These are phyloP conservation scores for Fusarium sp. DNA, from an alignment of 2,329 filamentous ascomycete genomes.

Conservation along the genomic window DNA sequence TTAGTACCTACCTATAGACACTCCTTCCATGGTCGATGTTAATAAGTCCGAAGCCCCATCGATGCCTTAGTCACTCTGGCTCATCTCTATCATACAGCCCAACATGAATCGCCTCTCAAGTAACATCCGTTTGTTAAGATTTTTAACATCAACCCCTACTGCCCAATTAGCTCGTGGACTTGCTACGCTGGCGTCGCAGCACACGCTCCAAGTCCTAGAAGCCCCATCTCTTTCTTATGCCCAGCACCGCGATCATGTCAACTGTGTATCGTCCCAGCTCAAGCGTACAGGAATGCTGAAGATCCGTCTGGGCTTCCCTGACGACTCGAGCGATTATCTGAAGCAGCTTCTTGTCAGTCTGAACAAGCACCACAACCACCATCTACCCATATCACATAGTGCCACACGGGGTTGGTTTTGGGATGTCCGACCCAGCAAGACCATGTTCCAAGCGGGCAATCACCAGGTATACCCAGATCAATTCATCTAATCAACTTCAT, in stretches of 20 bases:
- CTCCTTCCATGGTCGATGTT: not conserved
- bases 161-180: not conserved
- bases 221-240: conserved; percentile 31
- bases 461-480: conserved; percentile 53
- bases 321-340: conserved; percentile 53
- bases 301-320: conserved; percentile 51
- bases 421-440: conserved; percentile 54
- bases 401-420: conserved; percentile 59
- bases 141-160: not conserved
- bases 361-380: conserved; percentile 51
- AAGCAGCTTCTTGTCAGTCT: conserved; percentile 51
- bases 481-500: too few relatives aligned
- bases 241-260: conserved; percentile 31
- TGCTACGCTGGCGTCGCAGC: conserved; percentile 8
- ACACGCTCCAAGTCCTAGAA: conserved; percentile 22
- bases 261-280: conserved; percentile 31
- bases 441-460: conserved; percentile 47
- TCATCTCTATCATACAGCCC: not conserved
- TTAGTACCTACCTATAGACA: too few relatives aligned
- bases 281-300: conserved; percentile 52
- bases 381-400: conserved; percentile 57
- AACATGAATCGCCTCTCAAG: not conserved
- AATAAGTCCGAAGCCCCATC: not conserved
- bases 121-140: not conserved
- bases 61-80: not conserved